These are phyloP conservation scores for Falciphora oryzae DNA, from an alignment of 2,329 filamentous ascomycete species.

Conservation along the genomic window DNA sequence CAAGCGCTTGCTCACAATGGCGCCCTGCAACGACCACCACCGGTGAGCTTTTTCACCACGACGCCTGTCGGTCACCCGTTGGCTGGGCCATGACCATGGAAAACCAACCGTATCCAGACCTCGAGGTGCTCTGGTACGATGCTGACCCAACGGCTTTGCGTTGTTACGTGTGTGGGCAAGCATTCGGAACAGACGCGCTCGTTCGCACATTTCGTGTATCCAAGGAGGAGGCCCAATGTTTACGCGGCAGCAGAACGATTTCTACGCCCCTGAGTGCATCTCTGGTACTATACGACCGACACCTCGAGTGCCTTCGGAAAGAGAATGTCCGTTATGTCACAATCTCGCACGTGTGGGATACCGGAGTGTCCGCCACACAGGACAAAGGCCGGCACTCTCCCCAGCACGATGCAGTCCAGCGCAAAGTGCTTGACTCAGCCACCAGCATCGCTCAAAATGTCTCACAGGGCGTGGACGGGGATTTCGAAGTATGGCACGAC, in stretches of 20 bases:
- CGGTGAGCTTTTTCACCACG: background rate
- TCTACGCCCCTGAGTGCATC: background rate
- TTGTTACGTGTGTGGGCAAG: background rate
- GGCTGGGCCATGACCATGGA: background rate
- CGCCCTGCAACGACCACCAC: too few species aligned
- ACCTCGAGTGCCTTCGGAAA: background rate
- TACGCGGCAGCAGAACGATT: background rate
- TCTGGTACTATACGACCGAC: background rate
- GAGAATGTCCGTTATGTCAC: background rate
- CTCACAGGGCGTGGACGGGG: background rate
- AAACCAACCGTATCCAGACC: background rate
- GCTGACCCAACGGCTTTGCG: background rate
- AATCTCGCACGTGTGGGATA: background rate
- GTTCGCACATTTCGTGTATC: conserved; percentile 3
- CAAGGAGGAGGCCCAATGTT: background rate
- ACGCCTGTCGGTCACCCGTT: background rate
- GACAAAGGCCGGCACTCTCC: background rate
- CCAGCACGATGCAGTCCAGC: background rate
- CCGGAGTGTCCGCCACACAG: background rate
- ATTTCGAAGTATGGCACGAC: conserved; percentile 21
- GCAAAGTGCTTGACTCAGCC: background rate
- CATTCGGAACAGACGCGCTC: background rate
- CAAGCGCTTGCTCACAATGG: too few species aligned
- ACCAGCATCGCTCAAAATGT: background rate
- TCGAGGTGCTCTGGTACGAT: background rate